Base-by-base conservation (phyloP, 1,284 basidiomycete genomes). In the Tremellales sp. region DNA sequence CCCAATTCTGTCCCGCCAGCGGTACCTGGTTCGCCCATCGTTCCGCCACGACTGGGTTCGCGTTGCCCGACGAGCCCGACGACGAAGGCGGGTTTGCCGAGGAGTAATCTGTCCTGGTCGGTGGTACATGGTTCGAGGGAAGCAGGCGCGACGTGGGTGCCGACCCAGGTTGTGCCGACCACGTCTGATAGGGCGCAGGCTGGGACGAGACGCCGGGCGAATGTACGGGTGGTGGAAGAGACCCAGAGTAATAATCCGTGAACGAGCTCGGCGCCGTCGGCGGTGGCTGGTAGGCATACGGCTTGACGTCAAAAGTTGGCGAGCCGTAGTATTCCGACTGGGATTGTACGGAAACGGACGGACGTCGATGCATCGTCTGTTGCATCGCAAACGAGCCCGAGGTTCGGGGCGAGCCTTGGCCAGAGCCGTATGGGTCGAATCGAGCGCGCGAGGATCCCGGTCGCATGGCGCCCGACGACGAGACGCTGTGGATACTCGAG, bases 401-500 rank as follows among this genome's bases (percentile, higher is more conserved):
- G 18, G 27, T 14, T 43, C 45, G 47, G 7, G 48, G 45, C 18
- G 40, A 45, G 5, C 48, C 47, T 10, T 42, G 50, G 19, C 32
- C 26, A 16, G 36, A 44, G 28, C 53, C 53, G 37, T 58, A 58
- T 12, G 57, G 57, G 3, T 53, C 49, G 33, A 45, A 58, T 38
- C 56, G 44, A 8, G 48, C 28, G 38, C 45, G 47, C 14, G 53
- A 55, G 22, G 48, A 54, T 12, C 45, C 35, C n/a, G 57, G 57
- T 19, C 57, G 40, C 8, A 54, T 51, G 3, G 46, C 46, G n/a
- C 54, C 51, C 18, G 50, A 49, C 4, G 47, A 25, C 16, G 48
- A 31, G n/a, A n/a, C n/a, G 27, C 48, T 48, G 25, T 53, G 49
- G 14, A 56, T 42, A 19, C 54, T 53, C 34, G 43, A 45, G 22